Evolutionary conservation across 306 rosid genomes (phyloP).

Genomic region (Lathyrus tuberosus): DNA sequence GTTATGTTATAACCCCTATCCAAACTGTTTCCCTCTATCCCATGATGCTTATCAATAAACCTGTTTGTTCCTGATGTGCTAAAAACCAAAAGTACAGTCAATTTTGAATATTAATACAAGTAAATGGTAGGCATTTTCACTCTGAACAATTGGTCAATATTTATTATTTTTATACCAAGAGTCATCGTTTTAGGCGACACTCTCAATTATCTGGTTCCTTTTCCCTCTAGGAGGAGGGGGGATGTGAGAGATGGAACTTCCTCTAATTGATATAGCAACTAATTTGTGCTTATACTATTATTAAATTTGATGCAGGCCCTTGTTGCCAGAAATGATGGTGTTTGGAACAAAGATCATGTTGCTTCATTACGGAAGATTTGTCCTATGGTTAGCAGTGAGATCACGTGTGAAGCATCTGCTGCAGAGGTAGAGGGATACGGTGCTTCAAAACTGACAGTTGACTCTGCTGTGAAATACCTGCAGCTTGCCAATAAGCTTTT

Average conservation of each 20-base stretch:
- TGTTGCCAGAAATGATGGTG: constrained; percentile 97
- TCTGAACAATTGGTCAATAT: background rate
- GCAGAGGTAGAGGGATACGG: constrained; percentile 99
- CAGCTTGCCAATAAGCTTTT: constrained; percentile 98
- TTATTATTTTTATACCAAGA: background rate
- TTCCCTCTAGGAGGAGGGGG: constrained; percentile 15
- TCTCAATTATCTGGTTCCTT: background rate
- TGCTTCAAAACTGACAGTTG: constrained; percentile 92
- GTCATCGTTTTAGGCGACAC: background rate
- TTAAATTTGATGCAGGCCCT: constrained; percentile 70
- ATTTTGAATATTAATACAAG: background rate
- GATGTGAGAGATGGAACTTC: constrained; percentile 24
- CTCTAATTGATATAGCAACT: background rate
- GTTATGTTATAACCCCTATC: background rate
- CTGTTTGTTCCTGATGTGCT: background rate
- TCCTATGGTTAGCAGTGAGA: constrained; percentile 97
- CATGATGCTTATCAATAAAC: background rate
- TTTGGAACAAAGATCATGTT: constrained; percentile 96
- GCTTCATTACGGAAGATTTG: constrained; percentile 90
- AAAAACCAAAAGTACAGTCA: background rate
- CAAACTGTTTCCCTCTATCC: background rate
- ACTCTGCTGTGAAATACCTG: constrained; percentile 93
- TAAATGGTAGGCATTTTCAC: constrained; percentile 6
- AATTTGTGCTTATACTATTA: constrained; percentile 5
- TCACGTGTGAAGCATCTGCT: constrained; percentile 93